Conservation (phyloP, 2,329 filamentous ascomycete species). For the Trichoderma sp. region DNA sequence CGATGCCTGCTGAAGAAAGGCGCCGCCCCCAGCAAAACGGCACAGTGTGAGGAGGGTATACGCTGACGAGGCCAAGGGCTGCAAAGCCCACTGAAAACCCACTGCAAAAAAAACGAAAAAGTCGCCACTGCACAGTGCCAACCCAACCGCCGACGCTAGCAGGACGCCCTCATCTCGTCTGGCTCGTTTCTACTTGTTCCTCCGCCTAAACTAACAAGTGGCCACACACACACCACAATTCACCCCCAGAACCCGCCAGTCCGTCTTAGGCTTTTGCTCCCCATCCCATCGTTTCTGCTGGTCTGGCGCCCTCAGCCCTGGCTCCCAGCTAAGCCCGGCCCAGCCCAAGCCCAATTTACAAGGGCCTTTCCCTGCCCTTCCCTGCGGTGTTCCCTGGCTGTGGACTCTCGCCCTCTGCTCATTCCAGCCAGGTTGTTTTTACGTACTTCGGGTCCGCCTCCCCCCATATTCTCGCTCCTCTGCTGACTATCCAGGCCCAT, state of each 20-base stretch:
- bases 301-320: slow-evolving; percentile 9
- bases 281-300: neutral
- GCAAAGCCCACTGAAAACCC: neutral
- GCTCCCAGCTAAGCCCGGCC: neutral
- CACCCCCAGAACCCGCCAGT: neutral
- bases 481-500: slow-evolving; percentile 13
- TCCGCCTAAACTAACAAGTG: neutral
- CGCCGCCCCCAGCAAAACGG: neutral
- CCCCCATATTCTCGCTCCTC: neutral
- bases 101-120: neutral
- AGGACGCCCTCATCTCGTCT: neutral
- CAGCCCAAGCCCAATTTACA: slow-evolving; percentile 2
- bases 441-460: slow-evolving; percentile 17
- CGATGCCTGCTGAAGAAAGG: neutral
- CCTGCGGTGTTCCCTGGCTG: neutral
- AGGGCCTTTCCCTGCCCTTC: slow-evolving; percentile 8
- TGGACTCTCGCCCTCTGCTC: slow-evolving; percentile 4
- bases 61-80: neutral
- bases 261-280: neutral
- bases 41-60: neutral
- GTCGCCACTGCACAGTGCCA: slow-evolving; percentile 5
- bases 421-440: slow-evolving; percentile 11
- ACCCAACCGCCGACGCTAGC: neutral
- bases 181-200: neutral
- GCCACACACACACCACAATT: neutral